Evolutionary conservation across 2,329 filamentous ascomycete species (phyloP), one percentile per base, ranked within the genome.

Genomic region (Botrytis elliptica): DNA sequence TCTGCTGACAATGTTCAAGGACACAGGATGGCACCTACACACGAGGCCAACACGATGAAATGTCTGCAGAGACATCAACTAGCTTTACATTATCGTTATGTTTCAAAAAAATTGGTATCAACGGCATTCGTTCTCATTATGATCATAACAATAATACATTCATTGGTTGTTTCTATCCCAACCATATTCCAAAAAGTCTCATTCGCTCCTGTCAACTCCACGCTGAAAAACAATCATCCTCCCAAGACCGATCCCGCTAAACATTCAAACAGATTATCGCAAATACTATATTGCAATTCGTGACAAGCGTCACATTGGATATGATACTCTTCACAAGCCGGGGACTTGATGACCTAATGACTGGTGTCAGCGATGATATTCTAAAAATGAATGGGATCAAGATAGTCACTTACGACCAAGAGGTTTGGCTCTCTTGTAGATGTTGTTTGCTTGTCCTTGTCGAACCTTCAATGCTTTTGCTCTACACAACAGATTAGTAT

Each of bases 371-470:
- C 10, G 33, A 29, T 38, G 12, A 29, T n/a, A 9, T 20, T 40
- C n/a, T 36, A 9, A 40, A 9, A 46, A 29, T 22, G 8, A 29
- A 22, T 46, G 8, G 7, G 2, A 46, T n/a, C 9, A 60, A 18
- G 22, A 33, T 20, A n/a, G 29, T 40, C 16, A 73, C 71, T 73
- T 73, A 73, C 71, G 71, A 38, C 71, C 71, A 63, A 73, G 71
- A 36, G 65, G 55, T n/a, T 73, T 73, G 25, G 52, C 71, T 55
- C 65, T 73, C 44, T 73, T 73, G 5, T 60, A 73, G 5, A 73
- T 70, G 33, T 38, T 44, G 16, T 73, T 42, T 42, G 71, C 71
- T 40, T 67, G 60, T 42, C 71, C 66, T n/a, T 73, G 71, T 42
- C 57, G 49, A 44, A 64, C 36, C 55, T 69, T 73, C 57, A 70